phyloP scores from a whole-genome alignment of 345 rosid species.

The Euphorbia tirucalli region DNA sequence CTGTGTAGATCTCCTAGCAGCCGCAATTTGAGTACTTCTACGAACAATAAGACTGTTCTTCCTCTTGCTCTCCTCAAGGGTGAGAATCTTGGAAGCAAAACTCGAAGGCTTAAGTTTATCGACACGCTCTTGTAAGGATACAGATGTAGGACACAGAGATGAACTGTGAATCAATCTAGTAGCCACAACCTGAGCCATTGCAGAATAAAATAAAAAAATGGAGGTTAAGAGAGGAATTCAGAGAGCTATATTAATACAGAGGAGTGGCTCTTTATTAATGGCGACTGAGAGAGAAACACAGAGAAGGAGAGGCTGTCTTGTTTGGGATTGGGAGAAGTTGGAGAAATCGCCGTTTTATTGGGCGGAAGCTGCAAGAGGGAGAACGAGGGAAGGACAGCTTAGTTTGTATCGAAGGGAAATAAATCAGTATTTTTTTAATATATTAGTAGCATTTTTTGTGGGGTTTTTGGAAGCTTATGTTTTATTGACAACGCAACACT shows the following conservation, averaged over 20 bases:
- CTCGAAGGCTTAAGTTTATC: slow-evolving; percentile 53
- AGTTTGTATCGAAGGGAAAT: slow-evolving; percentile 54
- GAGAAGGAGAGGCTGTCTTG: too few relatives aligned
- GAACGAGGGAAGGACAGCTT: slow-evolving; percentile 24
- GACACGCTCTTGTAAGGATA: slow-evolving; percentile 46
- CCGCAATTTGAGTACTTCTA: slow-evolving; percentile 32
- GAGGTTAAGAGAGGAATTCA: neutral
- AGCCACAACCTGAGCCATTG: slow-evolving; percentile 82
- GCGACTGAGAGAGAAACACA: neutral
- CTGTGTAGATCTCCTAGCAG: slow-evolving; percentile 50
- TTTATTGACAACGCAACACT: neutral
- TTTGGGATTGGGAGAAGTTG: too few relatives aligned
- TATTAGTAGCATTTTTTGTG: neutral
- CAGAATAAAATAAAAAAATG: neutral
- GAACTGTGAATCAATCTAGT: slow-evolving; percentile 62
- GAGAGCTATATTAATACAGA: neutral
- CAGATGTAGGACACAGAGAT: slow-evolving; percentile 35
- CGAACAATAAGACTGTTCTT: slow-evolving; percentile 27
- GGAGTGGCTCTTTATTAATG: neutral
- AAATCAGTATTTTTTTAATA: neutral
- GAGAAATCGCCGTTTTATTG: slow-evolving; percentile 48
- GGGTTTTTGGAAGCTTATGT: neutral
- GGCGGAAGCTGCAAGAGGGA: slow-evolving; percentile 42
- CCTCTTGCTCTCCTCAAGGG: slow-evolving; percentile 21
- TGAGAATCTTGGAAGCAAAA: slow-evolving; percentile 45